phyloP scores from a whole-genome alignment of 1,284 basidiomycete species.

The Moesziomyces aphidis region DNA sequence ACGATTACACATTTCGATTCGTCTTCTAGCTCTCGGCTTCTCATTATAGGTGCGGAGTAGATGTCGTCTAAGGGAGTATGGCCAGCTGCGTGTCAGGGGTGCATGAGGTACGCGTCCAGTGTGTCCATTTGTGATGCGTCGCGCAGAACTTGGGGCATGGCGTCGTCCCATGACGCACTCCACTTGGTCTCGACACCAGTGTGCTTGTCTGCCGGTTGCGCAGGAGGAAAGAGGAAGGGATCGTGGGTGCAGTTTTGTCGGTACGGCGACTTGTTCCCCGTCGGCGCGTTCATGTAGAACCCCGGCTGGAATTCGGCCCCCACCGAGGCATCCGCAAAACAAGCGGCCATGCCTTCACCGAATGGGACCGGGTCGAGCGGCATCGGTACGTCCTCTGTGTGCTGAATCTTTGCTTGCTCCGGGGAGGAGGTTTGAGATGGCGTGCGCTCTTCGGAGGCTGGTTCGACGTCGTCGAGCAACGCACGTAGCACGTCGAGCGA shows the following conservation, averaged over 20 bases:
- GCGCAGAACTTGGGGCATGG: not conserved
- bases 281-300: too few species aligned
- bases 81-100: not conserved
- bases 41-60: not conserved
- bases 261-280: slow-evolving; percentile 1
- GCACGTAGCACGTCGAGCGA: slow-evolving; percentile 6
- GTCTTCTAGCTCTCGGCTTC: not conserved
- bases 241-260: not conserved
- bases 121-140: not conserved
- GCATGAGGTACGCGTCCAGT: not conserved
- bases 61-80: too few species aligned
- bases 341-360: too few species aligned
- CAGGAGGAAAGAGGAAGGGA: not conserved
- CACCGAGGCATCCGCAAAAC: too few species aligned
- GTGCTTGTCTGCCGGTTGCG: not conserved
- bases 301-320: too few species aligned
- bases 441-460: not conserved
- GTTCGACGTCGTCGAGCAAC: slow-evolving; percentile 1
- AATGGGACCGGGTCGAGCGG: too few species aligned
- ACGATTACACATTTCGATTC: not conserved
- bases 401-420: not conserved
- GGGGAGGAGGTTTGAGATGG: not conserved
- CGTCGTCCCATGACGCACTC: not conserved
- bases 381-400: not conserved
- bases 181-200: not conserved